A percentile compares a stretch with the other conserved stretches of the same genome.
These are phyloP conservation scores for Amauroascus niger DNA, from an alignment of 2,329 filamentous ascomycete genomes.

Conservation along the genomic window DNA sequence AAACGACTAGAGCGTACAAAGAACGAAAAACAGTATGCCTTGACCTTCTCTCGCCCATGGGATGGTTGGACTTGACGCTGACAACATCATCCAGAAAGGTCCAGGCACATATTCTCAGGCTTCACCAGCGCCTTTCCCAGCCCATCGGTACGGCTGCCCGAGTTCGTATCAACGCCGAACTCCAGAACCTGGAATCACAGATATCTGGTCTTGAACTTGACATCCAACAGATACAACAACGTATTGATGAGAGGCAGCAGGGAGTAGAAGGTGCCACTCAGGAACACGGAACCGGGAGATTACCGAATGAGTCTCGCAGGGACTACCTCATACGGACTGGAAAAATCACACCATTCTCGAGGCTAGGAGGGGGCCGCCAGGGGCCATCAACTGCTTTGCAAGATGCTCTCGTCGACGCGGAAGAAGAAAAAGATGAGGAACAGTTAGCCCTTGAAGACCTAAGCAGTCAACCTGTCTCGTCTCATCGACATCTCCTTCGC, in stretches of 20 bases:
- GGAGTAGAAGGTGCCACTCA: constrained; percentile 59
- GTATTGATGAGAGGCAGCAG: constrained; percentile 66
- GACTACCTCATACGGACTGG: constrained; percentile 91
- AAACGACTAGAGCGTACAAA: constrained; percentile 52
- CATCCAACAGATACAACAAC: constrained; percentile 65
- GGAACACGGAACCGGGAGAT: constrained; percentile 40
- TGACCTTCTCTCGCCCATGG: not conserved
- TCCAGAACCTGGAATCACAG: constrained; percentile 56
- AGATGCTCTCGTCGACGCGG: constrained; percentile 69
- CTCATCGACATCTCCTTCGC: constrained; percentile 62
- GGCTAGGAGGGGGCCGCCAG: constrained; percentile 47
- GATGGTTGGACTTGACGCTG: not conserved
- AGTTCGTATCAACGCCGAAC: constrained; percentile 44
- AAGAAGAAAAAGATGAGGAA: constrained; percentile 53
- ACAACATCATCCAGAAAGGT: constrained; percentile 43
- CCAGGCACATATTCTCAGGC: constrained; percentile 53
- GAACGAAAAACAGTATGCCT: constrained; percentile 38
- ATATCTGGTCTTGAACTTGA: constrained; percentile 60
- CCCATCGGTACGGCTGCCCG: constrained; percentile 44
- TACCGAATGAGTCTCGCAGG: constrained; percentile 72
- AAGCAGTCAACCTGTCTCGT: constrained; percentile 41
- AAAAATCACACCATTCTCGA: constrained; percentile 93
- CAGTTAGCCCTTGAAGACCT: constrained; percentile 40
- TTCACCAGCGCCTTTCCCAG: constrained; percentile 48
- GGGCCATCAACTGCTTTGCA: constrained; percentile 53